Conservation (phyloP, 352 stramenopile species). For the Globisporangium heterothallicum region DNA sequence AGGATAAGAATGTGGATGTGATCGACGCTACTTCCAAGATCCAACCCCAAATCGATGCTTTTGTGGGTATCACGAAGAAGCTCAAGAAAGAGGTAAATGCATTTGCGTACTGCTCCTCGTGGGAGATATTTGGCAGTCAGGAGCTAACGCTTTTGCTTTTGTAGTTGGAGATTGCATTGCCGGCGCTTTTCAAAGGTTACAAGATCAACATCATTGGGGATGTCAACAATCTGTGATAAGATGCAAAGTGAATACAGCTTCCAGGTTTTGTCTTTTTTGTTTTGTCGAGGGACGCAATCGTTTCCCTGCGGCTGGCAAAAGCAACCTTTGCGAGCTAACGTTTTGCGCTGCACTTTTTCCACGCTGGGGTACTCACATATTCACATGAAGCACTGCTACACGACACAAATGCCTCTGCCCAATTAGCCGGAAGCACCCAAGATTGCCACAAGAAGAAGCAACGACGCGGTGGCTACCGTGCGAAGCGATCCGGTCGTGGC, state of each 20-base stretch:
- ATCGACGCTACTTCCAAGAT: constrained; percentile 45
- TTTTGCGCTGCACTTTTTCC: not conserved
- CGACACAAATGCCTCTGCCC: not conserved
- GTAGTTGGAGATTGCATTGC: constrained; percentile 55
- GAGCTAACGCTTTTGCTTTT: constrained; percentile 7
- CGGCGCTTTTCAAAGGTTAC: constrained; percentile 68
- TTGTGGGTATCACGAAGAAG: constrained; percentile 51
- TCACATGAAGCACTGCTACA: not conserved
- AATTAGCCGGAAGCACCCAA: not conserved
- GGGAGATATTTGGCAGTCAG: too few relatives aligned
- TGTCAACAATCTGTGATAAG: constrained; percentile 57
- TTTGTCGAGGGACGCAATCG: too few relatives aligned
- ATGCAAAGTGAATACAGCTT: not conserved
- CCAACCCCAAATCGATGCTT: constrained; percentile 50
- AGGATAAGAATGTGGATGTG: constrained; percentile 73
- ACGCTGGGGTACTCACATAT: not conserved
- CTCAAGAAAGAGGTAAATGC: constrained; percentile 67
- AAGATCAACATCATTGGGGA: constrained; percentile 80
- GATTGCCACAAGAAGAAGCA: not conserved
- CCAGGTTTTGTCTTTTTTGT: too few relatives aligned
- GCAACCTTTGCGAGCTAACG: not conserved
- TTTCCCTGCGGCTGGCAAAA: too few relatives aligned
- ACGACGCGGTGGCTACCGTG: not conserved
- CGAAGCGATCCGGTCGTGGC: not conserved
- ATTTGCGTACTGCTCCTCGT: too few relatives aligned